These are phyloP conservation scores for Nigrograna mackinnonii DNA, from an alignment of 2,329 filamentous ascomycete species.

Conservation along the genomic window DNA sequence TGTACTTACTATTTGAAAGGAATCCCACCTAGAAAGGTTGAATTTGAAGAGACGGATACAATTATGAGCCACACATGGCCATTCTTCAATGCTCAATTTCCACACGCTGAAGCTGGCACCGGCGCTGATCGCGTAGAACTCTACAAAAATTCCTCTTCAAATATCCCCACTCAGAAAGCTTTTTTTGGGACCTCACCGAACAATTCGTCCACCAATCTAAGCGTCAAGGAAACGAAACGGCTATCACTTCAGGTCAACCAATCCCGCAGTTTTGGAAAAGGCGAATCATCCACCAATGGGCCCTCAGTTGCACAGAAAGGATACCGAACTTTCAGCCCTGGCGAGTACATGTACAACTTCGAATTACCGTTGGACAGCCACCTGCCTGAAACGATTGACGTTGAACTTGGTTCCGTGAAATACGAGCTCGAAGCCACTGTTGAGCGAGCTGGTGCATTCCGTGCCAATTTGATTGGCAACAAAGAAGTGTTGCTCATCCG, in stretches of 20 bases:
- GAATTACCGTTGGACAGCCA: slow-evolving; percentile 82
- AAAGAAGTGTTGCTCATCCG: slow-evolving; percentile 85
- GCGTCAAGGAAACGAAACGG: slow-evolving; percentile 61
- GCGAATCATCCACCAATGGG: slow-evolving; percentile 62
- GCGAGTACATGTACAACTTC: slow-evolving; percentile 75
- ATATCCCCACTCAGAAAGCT: slow-evolving; percentile 27
- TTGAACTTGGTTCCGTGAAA: slow-evolving; percentile 83
- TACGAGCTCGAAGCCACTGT: slow-evolving; percentile 87
- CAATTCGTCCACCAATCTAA: slow-evolving; percentile 48
- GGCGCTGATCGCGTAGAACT: slow-evolving; percentile 67
- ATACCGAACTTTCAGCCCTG: slow-evolving; percentile 82
- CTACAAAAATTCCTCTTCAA: slow-evolving; percentile 45
- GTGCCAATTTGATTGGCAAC: slow-evolving; percentile 79
- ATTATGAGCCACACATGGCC: slow-evolving; percentile 87
- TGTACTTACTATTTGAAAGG: slow-evolving; percentile 48
- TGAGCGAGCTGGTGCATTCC: slow-evolving; percentile 86
- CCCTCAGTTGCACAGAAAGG: slow-evolving; percentile 72
- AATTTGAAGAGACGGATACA: slow-evolving; percentile 81
- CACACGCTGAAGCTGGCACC: slow-evolving; percentile 61
- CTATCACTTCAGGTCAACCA: slow-evolving; percentile 81
- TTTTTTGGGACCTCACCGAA: slow-evolving; percentile 50
- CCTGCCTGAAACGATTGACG: slow-evolving; percentile 80
- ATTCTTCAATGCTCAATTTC: slow-evolving; percentile 83
- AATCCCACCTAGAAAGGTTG: slow-evolving; percentile 83
- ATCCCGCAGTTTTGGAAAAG: slow-evolving; percentile 83